Evolutionary conservation across 169 alveolate species (phyloP).

Genomic region (Plasmodium gaboni): DNA sequence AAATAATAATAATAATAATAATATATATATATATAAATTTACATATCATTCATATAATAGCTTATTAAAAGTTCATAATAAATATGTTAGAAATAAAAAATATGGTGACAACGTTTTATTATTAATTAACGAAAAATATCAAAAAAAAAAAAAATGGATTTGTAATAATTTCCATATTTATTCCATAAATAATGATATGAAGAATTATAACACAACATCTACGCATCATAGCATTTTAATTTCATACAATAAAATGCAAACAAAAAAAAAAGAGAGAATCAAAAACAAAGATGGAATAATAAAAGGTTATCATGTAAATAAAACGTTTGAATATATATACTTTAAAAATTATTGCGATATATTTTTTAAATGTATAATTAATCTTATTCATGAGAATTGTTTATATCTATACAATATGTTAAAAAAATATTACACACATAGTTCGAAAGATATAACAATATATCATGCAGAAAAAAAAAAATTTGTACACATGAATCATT

Average conservation of each 20-base stretch:
- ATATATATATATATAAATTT: background rate
- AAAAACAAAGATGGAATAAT: constrained; percentile 5
- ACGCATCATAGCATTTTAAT: background rate
- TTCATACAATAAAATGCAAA: constrained; percentile 21
- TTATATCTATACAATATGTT: constrained; percentile 27
- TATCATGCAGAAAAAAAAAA: no score
- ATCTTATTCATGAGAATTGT: constrained; percentile 42
- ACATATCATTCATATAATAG: background rate
- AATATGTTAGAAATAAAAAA: constrained; percentile 2
- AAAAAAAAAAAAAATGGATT: constrained; percentile 12
- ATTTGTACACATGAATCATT: background rate
- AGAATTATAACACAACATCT: background rate
- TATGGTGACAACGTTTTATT: no score
- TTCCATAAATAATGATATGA: constrained; percentile 1
- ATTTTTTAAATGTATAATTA: constrained; percentile 56
- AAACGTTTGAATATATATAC: background rate
- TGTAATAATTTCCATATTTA: constrained; percentile 15
- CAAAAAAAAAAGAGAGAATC: constrained; percentile 6
- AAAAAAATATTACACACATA: background rate
- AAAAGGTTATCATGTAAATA: no score
- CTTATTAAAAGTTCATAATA: background rate
- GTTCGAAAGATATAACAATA: background rate
- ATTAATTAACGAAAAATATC: background rate
- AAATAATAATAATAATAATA: background rate
- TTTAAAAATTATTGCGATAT: constrained; percentile 17